Percentiles rank a stretch among this genome's conserved stretches.
Evolutionary conservation across 805 yeast species (phyloP).

Genomic region (Clavispora phyllophila): DNA sequence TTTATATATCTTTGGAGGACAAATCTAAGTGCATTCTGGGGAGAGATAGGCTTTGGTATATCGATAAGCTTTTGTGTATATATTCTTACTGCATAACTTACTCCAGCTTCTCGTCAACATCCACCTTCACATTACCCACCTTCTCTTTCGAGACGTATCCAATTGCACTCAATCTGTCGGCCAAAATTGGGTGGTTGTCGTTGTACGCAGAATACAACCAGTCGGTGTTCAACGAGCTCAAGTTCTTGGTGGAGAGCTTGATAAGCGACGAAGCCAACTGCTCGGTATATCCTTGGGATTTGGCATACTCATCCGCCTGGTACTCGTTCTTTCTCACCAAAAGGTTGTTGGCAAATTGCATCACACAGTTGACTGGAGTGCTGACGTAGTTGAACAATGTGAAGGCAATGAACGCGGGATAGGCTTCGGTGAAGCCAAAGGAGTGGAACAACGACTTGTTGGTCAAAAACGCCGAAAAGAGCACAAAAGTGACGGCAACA

Average conservation of each 20-base stretch:
- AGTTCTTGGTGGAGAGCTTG: constrained; percentile 71
- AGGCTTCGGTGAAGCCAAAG: constrained; percentile 63
- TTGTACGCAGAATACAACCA: constrained; percentile 84
- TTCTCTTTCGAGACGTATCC: constrained; percentile 43
- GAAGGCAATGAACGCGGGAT: constrained; percentile 80
- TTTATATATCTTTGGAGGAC: too few relatives aligned
- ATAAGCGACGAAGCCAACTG: constrained; percentile 70
- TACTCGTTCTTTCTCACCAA: constrained; percentile 85
- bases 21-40: too few relatives aligned
- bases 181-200: constrained; percentile 85
- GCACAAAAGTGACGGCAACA: constrained; percentile 56
- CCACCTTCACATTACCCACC: constrained; percentile 21
- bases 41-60: too few relatives aligned
- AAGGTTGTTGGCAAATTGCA: constrained; percentile 62
- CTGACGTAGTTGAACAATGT: constrained; percentile 71
- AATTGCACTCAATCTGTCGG: constrained; percentile 82
- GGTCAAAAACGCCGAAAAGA: constrained; percentile 75
- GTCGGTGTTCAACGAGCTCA: constrained; percentile 84
- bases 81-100: background rate
- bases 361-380: constrained; percentile 67
- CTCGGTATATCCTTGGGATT: constrained; percentile 61
- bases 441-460: constrained; percentile 73
- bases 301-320: constrained; percentile 89
- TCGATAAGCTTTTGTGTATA: too few relatives aligned
- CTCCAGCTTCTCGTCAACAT: constrained; percentile 6